Conservation (phyloP, 345 rosid genomes). For the Brassica carinata region DNA sequence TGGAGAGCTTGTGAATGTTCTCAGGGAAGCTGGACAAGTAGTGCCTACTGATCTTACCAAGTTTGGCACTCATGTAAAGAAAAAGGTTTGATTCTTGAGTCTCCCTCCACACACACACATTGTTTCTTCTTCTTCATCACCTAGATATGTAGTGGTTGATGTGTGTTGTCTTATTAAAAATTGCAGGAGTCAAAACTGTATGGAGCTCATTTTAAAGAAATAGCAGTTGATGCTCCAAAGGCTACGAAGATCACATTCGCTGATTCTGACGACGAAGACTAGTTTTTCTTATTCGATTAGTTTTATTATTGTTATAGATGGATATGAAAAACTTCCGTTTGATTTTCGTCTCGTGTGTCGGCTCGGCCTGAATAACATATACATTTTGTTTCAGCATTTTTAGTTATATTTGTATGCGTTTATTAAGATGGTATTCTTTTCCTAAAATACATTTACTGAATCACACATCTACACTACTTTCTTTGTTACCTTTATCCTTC, state of each 20-base stretch:
- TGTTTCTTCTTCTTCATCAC: not conserved
- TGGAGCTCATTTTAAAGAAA: constrained; percentile 94
- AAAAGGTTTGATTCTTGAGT: constrained; percentile 55
- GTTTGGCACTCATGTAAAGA: constrained; percentile 95
- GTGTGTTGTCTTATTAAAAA: constrained; percentile 11
- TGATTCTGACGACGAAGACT: constrained; percentile 78
- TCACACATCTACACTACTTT: not conserved
- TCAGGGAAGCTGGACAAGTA: constrained; percentile 83
- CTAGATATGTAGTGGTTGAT: constrained; percentile 10
- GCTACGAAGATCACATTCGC: constrained; percentile 71
- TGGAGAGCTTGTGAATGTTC: constrained; percentile 95
- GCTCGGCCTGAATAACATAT: constrained; percentile 24
- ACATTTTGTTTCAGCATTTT: constrained; percentile 11
- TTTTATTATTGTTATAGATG: not conserved
- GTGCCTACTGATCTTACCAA: constrained; percentile 83
- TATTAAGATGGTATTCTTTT: not conserved
- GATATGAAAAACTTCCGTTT: not conserved
- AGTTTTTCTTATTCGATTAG: constrained; percentile 12
- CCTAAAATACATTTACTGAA: not conserved
- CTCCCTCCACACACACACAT: not conserved
- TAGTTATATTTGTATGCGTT: not conserved
- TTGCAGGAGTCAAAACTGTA: constrained; percentile 87
- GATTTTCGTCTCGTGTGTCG: constrained; percentile 6
- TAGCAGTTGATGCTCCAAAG: constrained; percentile 87
- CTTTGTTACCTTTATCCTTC: not conserved